A percentile compares a stretch with the other conserved stretches of the same genome.
Conservation (phyloP, 2,329 filamentous ascomycete genomes). For the Thielaviopsis punctulata region DNA sequence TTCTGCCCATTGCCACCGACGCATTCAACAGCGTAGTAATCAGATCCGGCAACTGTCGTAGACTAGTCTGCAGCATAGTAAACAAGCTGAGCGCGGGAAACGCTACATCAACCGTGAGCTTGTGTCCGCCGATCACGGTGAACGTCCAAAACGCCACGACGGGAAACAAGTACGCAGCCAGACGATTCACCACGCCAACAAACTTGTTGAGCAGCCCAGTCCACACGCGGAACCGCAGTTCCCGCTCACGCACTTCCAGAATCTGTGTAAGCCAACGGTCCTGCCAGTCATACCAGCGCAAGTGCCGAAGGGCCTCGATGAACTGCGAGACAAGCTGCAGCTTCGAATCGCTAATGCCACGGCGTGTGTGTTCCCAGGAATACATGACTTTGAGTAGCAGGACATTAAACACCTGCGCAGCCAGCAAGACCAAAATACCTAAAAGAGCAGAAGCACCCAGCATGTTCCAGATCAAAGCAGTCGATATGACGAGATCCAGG, state of each 20-base stretch:
- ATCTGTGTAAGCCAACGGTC: constrained; percentile 54
- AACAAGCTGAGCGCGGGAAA: constrained; percentile 79
- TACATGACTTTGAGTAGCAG: constrained; percentile 34
- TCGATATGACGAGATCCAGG: constrained; percentile 55
- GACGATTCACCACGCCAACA: constrained; percentile 52
- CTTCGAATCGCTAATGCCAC: constrained; percentile 57
- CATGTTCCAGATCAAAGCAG: constrained; percentile 57
- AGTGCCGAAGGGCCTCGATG: constrained; percentile 66
- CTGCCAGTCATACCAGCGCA: constrained; percentile 74
- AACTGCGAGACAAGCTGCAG: constrained; percentile 72
- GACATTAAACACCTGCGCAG: constrained; percentile 45
- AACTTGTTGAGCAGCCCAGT: constrained; percentile 43
- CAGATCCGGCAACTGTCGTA: constrained; percentile 58
- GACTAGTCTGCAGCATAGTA: constrained; percentile 50
- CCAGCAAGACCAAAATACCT: constrained; percentile 40
- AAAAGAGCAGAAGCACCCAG: constrained; percentile 60
- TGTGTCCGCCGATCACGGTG: constrained; percentile 49
- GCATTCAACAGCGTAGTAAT: constrained; percentile 67
- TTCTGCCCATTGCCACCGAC: constrained; percentile 62
- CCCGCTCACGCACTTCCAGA: constrained; percentile 47
- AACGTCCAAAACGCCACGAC: constrained; percentile 70
- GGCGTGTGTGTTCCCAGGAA: constrained; percentile 48
- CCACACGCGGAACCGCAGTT: constrained; percentile 47
- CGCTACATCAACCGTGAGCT: constrained; percentile 62
- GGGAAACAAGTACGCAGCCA: constrained; percentile 59